A percentile compares a stretch with the other conserved stretches of the same genome.
These are phyloP conservation scores for Podospora australis DNA, from an alignment of 495 filamentous ascomycete genomes.

Conservation along the genomic window DNA sequence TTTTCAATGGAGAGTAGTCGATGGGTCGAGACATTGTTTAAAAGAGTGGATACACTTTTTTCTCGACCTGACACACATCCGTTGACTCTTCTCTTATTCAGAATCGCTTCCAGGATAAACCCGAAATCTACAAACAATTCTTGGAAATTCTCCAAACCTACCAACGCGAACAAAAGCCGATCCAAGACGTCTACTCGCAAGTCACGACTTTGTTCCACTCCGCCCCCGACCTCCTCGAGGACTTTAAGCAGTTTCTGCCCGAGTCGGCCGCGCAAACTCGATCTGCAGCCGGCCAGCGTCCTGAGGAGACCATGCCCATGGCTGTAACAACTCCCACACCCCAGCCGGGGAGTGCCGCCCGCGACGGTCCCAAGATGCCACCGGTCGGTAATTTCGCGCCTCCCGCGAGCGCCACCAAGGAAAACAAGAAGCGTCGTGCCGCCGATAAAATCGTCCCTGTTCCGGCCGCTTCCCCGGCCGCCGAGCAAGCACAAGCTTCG, in stretches of 20 bases:
- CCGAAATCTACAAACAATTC: slow-evolving; percentile 99
- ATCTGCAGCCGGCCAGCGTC: slow-evolving; percentile 47
- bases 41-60: slow-evolving; percentile 14
- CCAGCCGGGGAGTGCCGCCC: slow-evolving; percentile 36
- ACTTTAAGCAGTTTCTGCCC: slow-evolving; percentile 98
- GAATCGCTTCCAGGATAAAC: slow-evolving; percentile 93
- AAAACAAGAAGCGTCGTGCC: slow-evolving; percentile 66
- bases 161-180: slow-evolving; percentile 95
- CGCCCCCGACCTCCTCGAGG: slow-evolving; percentile 93
- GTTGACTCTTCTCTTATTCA: slow-evolving; percentile 27
- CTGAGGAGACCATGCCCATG: slow-evolving; percentile 58
- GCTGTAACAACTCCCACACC: slow-evolving; percentile 45
- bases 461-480: slow-evolving; percentile 17
- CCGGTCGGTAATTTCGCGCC: slow-evolving; percentile 91
- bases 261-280: slow-evolving; percentile 91
- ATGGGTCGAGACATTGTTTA: slow-evolving; percentile 6
- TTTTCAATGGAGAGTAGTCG: not conserved
- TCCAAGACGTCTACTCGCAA: slow-evolving; percentile 96
- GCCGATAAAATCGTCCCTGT: slow-evolving; percentile 32
- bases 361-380: slow-evolving; percentile 65
- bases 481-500: slow-evolving; percentile 30
- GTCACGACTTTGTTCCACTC: slow-evolving; percentile 90
- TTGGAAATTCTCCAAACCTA: slow-evolving; percentile 98
- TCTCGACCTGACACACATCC: slow-evolving; percentile 5
- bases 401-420: slow-evolving; percentile 66